These are phyloP conservation scores for Trichoderma harzianum DNA, from an alignment of 2,329 filamentous ascomycete genomes.

Conservation along the genomic window DNA sequence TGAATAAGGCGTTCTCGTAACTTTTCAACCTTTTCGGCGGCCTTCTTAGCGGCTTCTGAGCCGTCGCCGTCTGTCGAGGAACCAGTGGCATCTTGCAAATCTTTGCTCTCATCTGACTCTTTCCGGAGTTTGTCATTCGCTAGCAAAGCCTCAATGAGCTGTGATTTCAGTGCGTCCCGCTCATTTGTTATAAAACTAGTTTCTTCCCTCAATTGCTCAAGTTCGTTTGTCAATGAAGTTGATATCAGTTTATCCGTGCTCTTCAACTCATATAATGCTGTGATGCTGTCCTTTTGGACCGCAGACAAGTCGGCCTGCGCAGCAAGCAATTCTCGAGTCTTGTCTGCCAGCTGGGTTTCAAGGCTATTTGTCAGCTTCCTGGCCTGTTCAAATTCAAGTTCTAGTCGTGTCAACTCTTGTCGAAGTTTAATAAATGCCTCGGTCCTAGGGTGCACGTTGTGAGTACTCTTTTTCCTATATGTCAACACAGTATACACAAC, in stretches of 20 bases:
- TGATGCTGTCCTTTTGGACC: constrained; percentile 51
- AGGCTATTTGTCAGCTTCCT: constrained; percentile 44
- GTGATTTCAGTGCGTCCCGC: constrained; percentile 55
- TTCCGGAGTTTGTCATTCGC: constrained; percentile 59
- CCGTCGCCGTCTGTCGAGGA: constrained; percentile 34
- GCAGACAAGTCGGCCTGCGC: constrained; percentile 53
- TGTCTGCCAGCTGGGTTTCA: constrained; percentile 48
- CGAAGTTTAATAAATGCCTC: constrained; percentile 52
- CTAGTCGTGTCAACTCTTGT: constrained; percentile 43
- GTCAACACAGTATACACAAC: constrained; percentile 29
- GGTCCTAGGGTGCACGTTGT: constrained; percentile 37
- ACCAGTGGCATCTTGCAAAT: constrained; percentile 38
- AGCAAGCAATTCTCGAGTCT: constrained; percentile 53
- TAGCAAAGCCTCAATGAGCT: constrained; percentile 58
- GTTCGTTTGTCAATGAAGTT: constrained; percentile 55
- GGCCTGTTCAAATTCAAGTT: constrained; percentile 46
- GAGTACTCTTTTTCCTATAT: constrained; percentile 25
- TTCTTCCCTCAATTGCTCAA: constrained; percentile 53
- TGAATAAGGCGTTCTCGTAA: constrained; percentile 53
- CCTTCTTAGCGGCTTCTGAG: constrained; percentile 40
- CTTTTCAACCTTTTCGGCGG: constrained; percentile 55
- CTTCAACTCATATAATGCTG: constrained; percentile 57
- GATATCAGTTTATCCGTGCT: constrained; percentile 57
- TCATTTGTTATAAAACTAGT: constrained; percentile 48
- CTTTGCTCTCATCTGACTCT: constrained; percentile 47